These are phyloP conservation scores for Hygrophoropsis aurantiaca DNA, from an alignment of 768 basidiomycete genomes.

Conservation along the genomic window DNA sequence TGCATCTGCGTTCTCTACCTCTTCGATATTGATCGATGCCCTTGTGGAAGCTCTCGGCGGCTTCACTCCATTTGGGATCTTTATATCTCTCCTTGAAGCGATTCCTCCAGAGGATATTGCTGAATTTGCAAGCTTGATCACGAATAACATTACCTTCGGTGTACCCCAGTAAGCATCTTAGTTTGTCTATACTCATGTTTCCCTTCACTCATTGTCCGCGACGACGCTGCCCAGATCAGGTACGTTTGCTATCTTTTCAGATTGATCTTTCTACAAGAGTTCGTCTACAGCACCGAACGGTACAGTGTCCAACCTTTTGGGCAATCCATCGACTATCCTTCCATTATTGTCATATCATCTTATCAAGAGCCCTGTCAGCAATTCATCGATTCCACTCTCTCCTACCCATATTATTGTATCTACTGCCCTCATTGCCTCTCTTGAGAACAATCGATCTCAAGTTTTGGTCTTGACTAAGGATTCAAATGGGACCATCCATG, in stretches of 20 bases:
- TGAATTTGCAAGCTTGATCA: not conserved
- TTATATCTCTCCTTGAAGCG: not conserved
- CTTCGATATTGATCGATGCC: not conserved
- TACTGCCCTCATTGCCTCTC: not conserved
- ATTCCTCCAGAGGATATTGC: not conserved
- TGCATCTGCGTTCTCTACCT: not conserved
- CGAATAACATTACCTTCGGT: not conserved
- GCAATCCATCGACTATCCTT: not conserved
- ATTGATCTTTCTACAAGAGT: too few species aligned
- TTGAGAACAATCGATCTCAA: not conserved
- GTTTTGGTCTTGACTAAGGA: not conserved
- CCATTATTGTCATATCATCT: constrained; percentile 2
- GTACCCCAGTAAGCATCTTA: not conserved
- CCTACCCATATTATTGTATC: not conserved
- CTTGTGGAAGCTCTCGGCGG: not conserved
- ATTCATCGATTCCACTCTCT: not conserved
- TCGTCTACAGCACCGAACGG: not conserved
- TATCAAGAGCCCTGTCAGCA: not conserved
- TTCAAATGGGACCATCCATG: not conserved
- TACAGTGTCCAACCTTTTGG: constrained; percentile 2
- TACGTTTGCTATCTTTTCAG: too few species aligned
- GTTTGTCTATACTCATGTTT: too few species aligned
- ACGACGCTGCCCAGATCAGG: too few species aligned
- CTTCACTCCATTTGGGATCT: not conserved
- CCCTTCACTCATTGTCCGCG: too few species aligned